Evolutionary conservation across 176 grass and related monocot species (phyloP).

Genomic region (Saccharum spontaneum): DNA sequence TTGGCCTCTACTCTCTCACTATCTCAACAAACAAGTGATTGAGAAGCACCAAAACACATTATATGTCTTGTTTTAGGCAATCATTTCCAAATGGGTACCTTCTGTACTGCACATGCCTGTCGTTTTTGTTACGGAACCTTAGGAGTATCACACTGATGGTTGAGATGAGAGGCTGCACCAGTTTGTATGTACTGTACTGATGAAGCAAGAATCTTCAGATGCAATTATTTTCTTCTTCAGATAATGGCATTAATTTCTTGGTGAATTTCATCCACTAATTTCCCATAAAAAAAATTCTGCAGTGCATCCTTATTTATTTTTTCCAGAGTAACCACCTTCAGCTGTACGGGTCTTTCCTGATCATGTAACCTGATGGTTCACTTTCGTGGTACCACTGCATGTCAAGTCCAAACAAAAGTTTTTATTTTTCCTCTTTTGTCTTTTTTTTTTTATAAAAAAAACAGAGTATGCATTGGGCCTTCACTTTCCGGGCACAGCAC

Average conservation of each 20-base stretch:
- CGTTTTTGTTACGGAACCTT: background rate
- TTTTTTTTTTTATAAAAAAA: background rate
- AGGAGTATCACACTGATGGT: background rate
- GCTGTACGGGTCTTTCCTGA: background rate
- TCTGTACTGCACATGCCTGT: background rate
- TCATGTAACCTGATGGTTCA: slow-evolving; percentile 5
- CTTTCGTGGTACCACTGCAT: background rate
- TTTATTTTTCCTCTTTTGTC: background rate
- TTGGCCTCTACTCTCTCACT: background rate
- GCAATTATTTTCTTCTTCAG: background rate
- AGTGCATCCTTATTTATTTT: background rate
- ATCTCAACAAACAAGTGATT: slow-evolving; percentile 1
- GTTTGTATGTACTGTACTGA: background rate
- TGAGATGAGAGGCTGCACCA: background rate
- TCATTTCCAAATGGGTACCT: background rate
- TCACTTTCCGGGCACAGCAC: background rate
- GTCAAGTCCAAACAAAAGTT: background rate
- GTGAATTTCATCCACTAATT: background rate
- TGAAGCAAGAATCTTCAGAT: background rate
- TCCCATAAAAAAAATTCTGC: background rate
- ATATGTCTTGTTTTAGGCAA: background rate
- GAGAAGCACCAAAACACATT: background rate
- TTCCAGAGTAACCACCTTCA: background rate
- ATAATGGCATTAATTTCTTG: background rate
- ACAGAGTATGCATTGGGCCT: background rate